Evolutionary conservation across 306 rosid species (phyloP).

Genomic region (Parietaria judaica): DNA sequence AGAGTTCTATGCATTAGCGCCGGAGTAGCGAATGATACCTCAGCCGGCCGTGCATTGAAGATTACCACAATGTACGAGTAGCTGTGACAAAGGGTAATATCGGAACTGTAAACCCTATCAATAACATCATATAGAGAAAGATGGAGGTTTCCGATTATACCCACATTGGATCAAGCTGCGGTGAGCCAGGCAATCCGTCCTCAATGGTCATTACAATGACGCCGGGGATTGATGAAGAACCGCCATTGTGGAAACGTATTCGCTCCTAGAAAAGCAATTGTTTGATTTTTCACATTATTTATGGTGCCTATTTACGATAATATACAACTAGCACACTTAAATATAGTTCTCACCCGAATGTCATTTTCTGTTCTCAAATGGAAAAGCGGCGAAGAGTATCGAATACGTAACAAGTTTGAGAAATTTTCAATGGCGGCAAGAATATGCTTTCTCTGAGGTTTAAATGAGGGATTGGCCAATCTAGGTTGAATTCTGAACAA

Average conservation of each 20-base stretch:
- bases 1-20: slow-evolving; percentile 44
- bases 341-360: slow-evolving; percentile 55
- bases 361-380: slow-evolving; percentile 70
- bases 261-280: slow-evolving; percentile 38
- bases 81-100: slow-evolving; percentile 37
- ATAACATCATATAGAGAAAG: slow-evolving; percentile 11
- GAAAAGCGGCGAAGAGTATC: slow-evolving; percentile 95
- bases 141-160: slow-evolving; percentile 27
- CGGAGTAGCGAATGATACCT: slow-evolving; percentile 49
- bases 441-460: slow-evolving; percentile 56
- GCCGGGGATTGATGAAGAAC: slow-evolving; percentile 52
- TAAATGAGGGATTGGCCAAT: slow-evolving; percentile 79
- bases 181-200: slow-evolving; percentile 74
- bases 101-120: slow-evolving; percentile 4
- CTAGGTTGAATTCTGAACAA: slow-evolving; percentile 72
- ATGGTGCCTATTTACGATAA: not conserved
- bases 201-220: slow-evolving; percentile 87
- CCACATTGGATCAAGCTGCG: slow-evolving; percentile 84
- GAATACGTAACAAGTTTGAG: slow-evolving; percentile 51
- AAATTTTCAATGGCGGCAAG: slow-evolving; percentile 57
- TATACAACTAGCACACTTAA: not conserved
- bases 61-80: slow-evolving; percentile 63
- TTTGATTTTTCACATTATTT: not conserved
- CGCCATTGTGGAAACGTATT: slow-evolving; percentile 71
- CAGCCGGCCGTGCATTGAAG: slow-evolving; percentile 70